These are phyloP conservation scores for Malassezia restricta DNA, from an alignment of 1,284 basidiomycete genomes.

Conservation along the genomic window DNA sequence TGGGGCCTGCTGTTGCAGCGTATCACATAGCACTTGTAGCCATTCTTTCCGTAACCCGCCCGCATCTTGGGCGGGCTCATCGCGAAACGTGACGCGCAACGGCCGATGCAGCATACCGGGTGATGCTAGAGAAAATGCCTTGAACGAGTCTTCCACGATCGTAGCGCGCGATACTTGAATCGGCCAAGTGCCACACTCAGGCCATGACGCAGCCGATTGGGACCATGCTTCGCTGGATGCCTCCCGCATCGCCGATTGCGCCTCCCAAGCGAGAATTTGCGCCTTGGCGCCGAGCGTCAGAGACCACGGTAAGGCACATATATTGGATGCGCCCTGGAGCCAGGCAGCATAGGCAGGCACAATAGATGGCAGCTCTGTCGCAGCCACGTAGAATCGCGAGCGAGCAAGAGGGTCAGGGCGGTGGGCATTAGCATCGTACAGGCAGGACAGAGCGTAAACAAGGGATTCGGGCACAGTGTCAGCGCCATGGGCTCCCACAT, in stretches of 20 bases:
- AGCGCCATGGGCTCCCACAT: not conserved
- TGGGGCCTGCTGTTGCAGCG: constrained; percentile 1
- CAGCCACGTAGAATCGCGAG: constrained; percentile 2
- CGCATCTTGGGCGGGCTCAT: constrained; percentile 27
- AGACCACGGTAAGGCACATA: constrained; percentile 17
- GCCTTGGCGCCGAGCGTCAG: constrained; percentile 26
- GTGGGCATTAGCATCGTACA: not conserved
- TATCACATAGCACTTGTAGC: constrained; percentile 21
- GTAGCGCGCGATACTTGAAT: constrained; percentile 3
- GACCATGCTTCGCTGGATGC: constrained; percentile 22
- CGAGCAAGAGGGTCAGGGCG: not conserved
- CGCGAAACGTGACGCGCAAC: constrained; percentile 22
- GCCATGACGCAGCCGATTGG: not conserved
- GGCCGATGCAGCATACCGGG: constrained; percentile 5
- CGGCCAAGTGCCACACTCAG: not conserved
- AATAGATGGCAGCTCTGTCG: not conserved
- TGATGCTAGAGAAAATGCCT: constrained; percentile 9
- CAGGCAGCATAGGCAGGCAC: constrained; percentile 6
- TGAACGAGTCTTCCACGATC: constrained; percentile 9
- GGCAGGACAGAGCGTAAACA: not conserved
- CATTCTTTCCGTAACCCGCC: constrained; percentile 31
- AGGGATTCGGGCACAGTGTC: not conserved
- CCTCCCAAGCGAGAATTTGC: constrained; percentile 18
- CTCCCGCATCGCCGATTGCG: constrained; percentile 13
- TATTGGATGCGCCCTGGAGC: not conserved